Evolutionary conservation across 805 yeast genomes (phyloP).

Genomic region (Lachancea waltii): DNA sequence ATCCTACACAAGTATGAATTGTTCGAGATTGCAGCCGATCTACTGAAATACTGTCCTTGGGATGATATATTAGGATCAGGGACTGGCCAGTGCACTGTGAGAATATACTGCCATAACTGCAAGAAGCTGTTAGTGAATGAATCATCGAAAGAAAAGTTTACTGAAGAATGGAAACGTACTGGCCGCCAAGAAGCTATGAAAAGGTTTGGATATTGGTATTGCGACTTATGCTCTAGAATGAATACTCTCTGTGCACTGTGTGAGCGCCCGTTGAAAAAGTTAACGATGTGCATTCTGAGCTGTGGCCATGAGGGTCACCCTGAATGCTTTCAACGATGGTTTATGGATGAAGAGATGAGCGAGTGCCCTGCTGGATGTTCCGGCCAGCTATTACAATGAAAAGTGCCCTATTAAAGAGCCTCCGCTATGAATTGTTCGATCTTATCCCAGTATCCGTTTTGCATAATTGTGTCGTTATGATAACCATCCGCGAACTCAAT

Average conservation of each 20-base stretch:
- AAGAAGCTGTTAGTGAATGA: conserved; percentile 55
- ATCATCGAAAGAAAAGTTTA: conserved; percentile 37
- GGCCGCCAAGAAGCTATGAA: conserved; percentile 30
- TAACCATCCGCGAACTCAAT: conserved; percentile 51
- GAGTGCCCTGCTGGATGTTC: conserved; percentile 75
- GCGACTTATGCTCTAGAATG: conserved; percentile 58
- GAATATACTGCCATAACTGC: conserved; percentile 59
- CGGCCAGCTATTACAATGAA: conserved; percentile 10
- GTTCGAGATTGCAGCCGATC: conserved; percentile 31
- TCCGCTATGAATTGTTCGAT: conserved; percentile 48
- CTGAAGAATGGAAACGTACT: conserved; percentile 19
- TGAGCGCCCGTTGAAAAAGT: conserved; percentile 67
- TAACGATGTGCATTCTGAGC: conserved; percentile 48
- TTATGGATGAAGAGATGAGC: conserved; percentile 50
- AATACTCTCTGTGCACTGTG: conserved; percentile 74
- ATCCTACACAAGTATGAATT: conserved; percentile 30
- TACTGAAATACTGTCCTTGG: conserved; percentile 30
- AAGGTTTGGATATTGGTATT: conserved; percentile 74
- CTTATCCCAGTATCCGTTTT: conserved; percentile 71
- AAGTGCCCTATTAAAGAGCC: conserved; percentile 20
- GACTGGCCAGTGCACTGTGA: conserved; percentile 35
- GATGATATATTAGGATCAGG: conserved; percentile 26
- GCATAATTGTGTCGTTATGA: conserved; percentile 80
- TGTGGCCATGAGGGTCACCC: conserved; percentile 91
- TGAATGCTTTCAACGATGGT: conserved; percentile 76